Conservation (phyloP, 495 filamentous ascomycete genomes). For the Beverwykella pulmonaria region DNA sequence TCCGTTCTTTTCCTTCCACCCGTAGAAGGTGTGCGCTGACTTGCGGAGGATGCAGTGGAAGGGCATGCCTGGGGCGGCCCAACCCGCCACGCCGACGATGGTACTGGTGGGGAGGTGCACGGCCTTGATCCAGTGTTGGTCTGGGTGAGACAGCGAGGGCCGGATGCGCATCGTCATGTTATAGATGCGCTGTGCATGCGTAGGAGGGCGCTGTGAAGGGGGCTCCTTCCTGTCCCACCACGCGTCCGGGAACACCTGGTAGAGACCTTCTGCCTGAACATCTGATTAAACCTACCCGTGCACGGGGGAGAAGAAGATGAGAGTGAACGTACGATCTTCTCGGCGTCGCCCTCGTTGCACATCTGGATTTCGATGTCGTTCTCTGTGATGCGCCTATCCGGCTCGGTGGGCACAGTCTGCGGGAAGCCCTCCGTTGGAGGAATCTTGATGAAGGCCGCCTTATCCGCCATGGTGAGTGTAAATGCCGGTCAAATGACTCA, state of each 20-base stretch:
- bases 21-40: conserved; percentile 7
- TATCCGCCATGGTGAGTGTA: too few relatives aligned
- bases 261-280: conserved; percentile 19
- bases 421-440: too few relatives aligned
- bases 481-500: too few relatives aligned
- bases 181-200: neutral
- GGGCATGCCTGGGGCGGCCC: conserved; percentile 13
- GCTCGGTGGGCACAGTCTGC: conserved; percentile 5
- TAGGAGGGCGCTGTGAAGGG: conserved; percentile 7
- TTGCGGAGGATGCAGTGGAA: conserved; percentile 6
- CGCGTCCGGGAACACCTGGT: conserved; percentile 3
- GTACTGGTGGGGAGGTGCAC: neutral
- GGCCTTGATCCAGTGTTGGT: conserved; percentile 23
- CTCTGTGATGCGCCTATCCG: neutral
- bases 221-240: conserved; percentile 16
- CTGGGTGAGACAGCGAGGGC: conserved; percentile 7
- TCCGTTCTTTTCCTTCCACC: neutral
- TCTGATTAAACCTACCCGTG: too few relatives aligned
- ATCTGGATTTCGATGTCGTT: neutral
- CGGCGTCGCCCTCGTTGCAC: neutral
- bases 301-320: neutral
- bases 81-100: conserved; percentile 19
- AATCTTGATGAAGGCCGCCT: too few relatives aligned
- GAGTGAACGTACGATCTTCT: neutral
- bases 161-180: conserved; percentile 14